phyloP scores from a whole-genome alignment of 1,284 basidiomycete species.

The Microbotryum silenes-acaulis region DNA sequence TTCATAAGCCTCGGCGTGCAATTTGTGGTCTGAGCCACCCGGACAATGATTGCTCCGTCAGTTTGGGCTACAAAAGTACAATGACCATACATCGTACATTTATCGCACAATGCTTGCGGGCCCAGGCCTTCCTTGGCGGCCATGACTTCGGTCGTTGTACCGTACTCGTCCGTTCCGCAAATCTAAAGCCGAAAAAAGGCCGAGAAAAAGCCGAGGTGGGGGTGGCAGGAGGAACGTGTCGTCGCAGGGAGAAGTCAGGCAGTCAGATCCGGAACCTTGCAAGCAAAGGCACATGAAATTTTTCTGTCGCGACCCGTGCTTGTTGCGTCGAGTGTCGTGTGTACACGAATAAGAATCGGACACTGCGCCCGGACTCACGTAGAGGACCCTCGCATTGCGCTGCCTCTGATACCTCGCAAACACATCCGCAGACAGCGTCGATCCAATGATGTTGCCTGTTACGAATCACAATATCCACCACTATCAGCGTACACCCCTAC shows the following conservation, averaged over 20 bases:
- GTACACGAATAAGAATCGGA: slow-evolving; percentile 49
- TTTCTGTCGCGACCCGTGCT: no score
- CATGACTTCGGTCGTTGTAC: slow-evolving; percentile 96
- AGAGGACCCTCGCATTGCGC: slow-evolving; percentile 46
- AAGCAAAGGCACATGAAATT: not conserved
- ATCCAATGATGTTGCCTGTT: slow-evolving; percentile 93
- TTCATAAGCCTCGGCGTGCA: slow-evolving; percentile 88
- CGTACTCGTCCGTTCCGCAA: slow-evolving; percentile 98
- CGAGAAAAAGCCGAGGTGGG: not conserved
- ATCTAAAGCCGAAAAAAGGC: slow-evolving; percentile 54
- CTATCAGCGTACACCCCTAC: not conserved
- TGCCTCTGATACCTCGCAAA: slow-evolving; percentile 71
- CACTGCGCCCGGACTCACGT: slow-evolving; percentile 25
- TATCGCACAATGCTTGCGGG: slow-evolving; percentile 58
- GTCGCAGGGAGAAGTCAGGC: slow-evolving; percentile 44
- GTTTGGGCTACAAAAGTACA: no score
- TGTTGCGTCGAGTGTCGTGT: no score
- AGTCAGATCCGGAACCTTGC: not conserved
- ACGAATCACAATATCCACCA: not conserved
- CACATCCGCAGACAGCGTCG: slow-evolving; percentile 89
- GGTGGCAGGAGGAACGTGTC: not conserved
- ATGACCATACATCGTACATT: slow-evolving; percentile 11
- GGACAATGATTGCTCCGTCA: no score
- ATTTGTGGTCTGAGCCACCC: slow-evolving; percentile 59
- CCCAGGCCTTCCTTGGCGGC: slow-evolving; percentile 88